These are phyloP conservation scores for Paulownia fortunei DNA, from an alignment of 257 asterid genomes.

Conservation along the genomic window DNA sequence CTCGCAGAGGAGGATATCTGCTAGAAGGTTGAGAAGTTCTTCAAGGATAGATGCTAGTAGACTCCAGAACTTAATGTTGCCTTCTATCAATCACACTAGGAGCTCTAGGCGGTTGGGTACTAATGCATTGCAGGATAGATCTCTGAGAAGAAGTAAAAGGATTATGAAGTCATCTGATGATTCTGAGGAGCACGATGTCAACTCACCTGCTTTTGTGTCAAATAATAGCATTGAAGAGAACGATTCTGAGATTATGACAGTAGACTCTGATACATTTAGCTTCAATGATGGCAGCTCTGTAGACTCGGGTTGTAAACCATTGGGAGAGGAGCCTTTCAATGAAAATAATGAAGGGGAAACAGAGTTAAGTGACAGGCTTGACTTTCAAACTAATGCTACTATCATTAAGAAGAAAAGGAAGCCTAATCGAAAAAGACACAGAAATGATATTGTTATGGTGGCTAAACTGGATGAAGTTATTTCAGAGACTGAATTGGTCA, in stretches of 20 bases:
- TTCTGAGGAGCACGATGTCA: slow-evolving; percentile 49
- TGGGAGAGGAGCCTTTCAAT: slow-evolving; percentile 40
- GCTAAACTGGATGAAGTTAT: slow-evolving; percentile 44
- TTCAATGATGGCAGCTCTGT: slow-evolving; percentile 64
- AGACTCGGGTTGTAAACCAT: slow-evolving; percentile 57
- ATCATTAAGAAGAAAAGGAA: slow-evolving; percentile 77
- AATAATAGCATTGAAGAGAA: slow-evolving; percentile 64
- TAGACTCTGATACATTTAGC: slow-evolving; percentile 71
- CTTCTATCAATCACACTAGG: slow-evolving; percentile 35
- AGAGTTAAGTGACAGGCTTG: slow-evolving; percentile 68
- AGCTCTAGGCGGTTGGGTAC: slow-evolving; percentile 43
- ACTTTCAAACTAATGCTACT: slow-evolving; percentile 61
- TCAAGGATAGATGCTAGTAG: slow-evolving; percentile 47
- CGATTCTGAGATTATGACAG: slow-evolving; percentile 67
- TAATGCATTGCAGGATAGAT: slow-evolving; percentile 44
- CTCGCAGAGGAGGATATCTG: slow-evolving; percentile 50
- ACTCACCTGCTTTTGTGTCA: slow-evolving; percentile 52
- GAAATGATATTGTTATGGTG: slow-evolving; percentile 40
- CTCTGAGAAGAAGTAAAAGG: slow-evolving; percentile 69
- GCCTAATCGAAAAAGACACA: slow-evolving; percentile 70
- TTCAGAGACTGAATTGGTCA: slow-evolving; percentile 51
- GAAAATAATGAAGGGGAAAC: slow-evolving; percentile 52
- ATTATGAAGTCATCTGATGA: slow-evolving; percentile 59
- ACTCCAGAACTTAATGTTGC: slow-evolving; percentile 36
- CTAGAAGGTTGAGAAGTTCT: slow-evolving; percentile 66